Evolutionary conservation across 306 rosid species (phyloP).

Genomic region (Vicia villosa): DNA sequence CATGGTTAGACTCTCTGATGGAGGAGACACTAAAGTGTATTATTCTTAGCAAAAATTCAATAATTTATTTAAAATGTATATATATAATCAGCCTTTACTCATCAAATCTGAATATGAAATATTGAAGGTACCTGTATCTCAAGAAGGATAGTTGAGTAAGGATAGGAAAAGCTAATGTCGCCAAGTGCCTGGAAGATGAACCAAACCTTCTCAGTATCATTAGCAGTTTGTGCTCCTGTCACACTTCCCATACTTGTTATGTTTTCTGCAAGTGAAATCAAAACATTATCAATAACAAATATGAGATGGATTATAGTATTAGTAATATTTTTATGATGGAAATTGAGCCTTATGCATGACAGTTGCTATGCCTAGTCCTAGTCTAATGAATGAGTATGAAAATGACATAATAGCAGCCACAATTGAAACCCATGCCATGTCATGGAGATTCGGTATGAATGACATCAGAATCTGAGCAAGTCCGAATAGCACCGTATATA

Average conservation of each 20-base stretch:
- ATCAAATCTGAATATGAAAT: too few species aligned
- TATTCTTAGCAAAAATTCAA: too few species aligned
- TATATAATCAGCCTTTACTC: too few species aligned
- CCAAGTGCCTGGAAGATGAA: constrained; percentile 75
- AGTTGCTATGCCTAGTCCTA: constrained; percentile 71
- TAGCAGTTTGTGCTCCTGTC: constrained; percentile 56
- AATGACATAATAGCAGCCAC: too few species aligned
- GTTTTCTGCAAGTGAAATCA: constrained; percentile 58
- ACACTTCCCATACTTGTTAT: constrained; percentile 68
- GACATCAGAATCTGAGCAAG: too few species aligned
- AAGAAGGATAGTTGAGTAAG: constrained; percentile 68
- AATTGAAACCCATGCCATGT: too few species aligned
- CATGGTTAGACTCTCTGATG: too few species aligned
- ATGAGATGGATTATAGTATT: constrained; percentile 11
- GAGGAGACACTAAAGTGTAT: too few species aligned
- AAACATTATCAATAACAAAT: background rate
- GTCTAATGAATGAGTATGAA: too few species aligned
- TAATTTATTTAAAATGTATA: too few species aligned
- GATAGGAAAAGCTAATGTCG: constrained; percentile 81
- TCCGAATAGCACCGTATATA: too few species aligned
- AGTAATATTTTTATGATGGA: constrained; percentile 5
- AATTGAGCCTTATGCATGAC: constrained; percentile 54
- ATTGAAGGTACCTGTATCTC: constrained; percentile 98
- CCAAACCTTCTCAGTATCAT: constrained; percentile 57
- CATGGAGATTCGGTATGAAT: too few species aligned